Evolutionary conservation across 2,329 filamentous ascomycete genomes (phyloP).

Genomic region (Apiospora phragmitis): DNA sequence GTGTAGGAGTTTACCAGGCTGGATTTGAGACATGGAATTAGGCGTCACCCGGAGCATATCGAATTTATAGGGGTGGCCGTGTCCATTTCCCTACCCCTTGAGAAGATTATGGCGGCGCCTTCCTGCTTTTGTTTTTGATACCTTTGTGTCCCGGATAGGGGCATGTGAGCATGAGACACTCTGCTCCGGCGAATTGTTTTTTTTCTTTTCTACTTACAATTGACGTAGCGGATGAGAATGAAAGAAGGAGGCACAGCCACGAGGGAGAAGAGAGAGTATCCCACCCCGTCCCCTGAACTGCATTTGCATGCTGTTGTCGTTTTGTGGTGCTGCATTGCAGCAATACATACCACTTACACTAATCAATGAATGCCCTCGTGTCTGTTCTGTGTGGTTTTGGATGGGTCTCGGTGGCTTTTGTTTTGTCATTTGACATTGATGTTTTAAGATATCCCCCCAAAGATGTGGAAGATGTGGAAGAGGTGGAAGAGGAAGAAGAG

Average conservation of each 20-base stretch:
- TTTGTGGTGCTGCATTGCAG: not conserved
- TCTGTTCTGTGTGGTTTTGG: not conserved
- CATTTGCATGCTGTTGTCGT: not conserved
- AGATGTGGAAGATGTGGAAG: not conserved
- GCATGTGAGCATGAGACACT: not conserved
- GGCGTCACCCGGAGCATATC: conserved; percentile 11
- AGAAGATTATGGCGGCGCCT: not conserved
- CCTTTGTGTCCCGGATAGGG: not conserved
- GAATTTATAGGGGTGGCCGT: conserved; percentile 2
- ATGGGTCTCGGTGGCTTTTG: not conserved
- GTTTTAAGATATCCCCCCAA: conserved; percentile 5
- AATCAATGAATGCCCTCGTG: conserved; percentile 3
- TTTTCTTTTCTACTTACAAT: not conserved
- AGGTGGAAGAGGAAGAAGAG: not conserved
- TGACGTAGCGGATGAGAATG: not conserved
- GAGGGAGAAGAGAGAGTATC: not conserved
- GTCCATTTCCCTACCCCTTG: not conserved
- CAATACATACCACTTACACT: conserved; percentile 8
- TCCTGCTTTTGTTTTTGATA: conserved; percentile 6
- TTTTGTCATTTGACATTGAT: not conserved
- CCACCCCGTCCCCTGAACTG: not conserved
- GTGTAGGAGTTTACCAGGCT: conserved; percentile 8
- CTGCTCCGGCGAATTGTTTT: not conserved
- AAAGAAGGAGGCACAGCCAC: not conserved
- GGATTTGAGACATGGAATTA: not conserved